These are phyloP conservation scores for Fusarium duplospermum DNA, from an alignment of 2,329 filamentous ascomycete genomes.

Conservation along the genomic window DNA sequence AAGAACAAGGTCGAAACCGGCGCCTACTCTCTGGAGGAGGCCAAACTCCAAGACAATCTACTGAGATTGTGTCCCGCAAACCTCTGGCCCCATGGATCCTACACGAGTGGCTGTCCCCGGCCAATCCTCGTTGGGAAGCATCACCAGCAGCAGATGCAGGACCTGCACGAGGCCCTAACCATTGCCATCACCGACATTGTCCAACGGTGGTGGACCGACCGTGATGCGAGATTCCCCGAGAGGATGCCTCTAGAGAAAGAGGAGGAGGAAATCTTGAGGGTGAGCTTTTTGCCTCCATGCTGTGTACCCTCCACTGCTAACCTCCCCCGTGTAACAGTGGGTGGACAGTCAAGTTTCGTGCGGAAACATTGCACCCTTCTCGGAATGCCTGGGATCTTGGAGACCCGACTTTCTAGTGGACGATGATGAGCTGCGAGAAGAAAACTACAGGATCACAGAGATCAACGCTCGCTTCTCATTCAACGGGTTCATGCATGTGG, in stretches of 20 bases:
- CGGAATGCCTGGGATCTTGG: constrained; percentile 48
- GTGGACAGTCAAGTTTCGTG: constrained; percentile 43
- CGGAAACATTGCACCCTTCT: constrained; percentile 40
- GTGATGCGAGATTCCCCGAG: constrained; percentile 43
- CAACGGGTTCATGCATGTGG: constrained; percentile 50
- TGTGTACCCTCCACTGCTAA: neutral
- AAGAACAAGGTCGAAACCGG: neutral
- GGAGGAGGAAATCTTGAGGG: constrained; percentile 47
- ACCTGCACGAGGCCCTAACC: constrained; percentile 48
- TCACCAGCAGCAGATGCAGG: constrained; percentile 46
- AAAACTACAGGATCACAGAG: constrained; percentile 51
- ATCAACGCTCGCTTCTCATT: constrained; percentile 57
- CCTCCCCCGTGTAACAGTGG: constrained; percentile 38
- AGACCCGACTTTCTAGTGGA: constrained; percentile 55
- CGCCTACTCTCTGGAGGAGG: constrained; percentile 33
- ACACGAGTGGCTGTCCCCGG: constrained; percentile 44
- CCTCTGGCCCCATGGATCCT: constrained; percentile 47
- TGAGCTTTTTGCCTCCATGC: constrained; percentile 1
- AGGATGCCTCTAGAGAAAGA: constrained; percentile 50
- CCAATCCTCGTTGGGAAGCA: constrained; percentile 49
- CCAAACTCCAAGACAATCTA: constrained; percentile 26
- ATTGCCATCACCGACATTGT: constrained; percentile 51
- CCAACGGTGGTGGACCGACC: constrained; percentile 53
- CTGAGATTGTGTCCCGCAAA: constrained; percentile 39
- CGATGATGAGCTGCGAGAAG: constrained; percentile 22